Conservation (phyloP, 345 rosid species). For the Ceriops decandra region DNA sequence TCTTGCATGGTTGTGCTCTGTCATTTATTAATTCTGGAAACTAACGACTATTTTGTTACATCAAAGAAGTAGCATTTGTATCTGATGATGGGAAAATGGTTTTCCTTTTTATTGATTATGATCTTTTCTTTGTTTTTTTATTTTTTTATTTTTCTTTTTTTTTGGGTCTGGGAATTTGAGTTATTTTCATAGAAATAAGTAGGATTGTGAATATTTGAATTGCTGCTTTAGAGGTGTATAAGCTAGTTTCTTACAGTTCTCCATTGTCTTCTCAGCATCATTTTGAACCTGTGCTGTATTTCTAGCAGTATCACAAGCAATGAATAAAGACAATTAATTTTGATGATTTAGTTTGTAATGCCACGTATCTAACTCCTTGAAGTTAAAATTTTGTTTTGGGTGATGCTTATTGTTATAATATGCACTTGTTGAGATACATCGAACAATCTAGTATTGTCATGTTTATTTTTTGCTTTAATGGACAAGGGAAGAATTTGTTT, state of each 20-base stretch:
- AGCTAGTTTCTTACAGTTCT: too few species aligned
- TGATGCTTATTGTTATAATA: not conserved
- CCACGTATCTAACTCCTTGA: not conserved
- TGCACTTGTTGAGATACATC: not conserved
- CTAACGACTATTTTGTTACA: not conserved
- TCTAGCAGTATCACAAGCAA: not conserved
- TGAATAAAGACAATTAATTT: not conserved
- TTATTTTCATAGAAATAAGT: not conserved
- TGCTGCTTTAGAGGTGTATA: too few species aligned
- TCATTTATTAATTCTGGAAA: not conserved
- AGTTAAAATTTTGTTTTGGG: not conserved
- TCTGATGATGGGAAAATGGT: too few species aligned
- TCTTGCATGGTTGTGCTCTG: not conserved
- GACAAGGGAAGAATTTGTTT: not conserved
- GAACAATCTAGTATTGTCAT: not conserved
- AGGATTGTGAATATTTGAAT: not conserved
- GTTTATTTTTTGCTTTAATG: not conserved
- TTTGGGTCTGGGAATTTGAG: not conserved
- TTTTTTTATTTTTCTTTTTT: not conserved
- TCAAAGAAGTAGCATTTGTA: too few species aligned
- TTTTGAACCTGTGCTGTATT: not conserved
- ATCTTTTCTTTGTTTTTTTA: too few species aligned
- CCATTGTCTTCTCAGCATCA: not conserved
- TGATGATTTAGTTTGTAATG: not conserved
- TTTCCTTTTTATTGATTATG: not conserved